A percentile compares a stretch with the other conserved stretches of the same genome.
phyloP scores from a whole-genome alignment of 306 rosid genomes.

The Oxytropis ochrocephala region DNA sequence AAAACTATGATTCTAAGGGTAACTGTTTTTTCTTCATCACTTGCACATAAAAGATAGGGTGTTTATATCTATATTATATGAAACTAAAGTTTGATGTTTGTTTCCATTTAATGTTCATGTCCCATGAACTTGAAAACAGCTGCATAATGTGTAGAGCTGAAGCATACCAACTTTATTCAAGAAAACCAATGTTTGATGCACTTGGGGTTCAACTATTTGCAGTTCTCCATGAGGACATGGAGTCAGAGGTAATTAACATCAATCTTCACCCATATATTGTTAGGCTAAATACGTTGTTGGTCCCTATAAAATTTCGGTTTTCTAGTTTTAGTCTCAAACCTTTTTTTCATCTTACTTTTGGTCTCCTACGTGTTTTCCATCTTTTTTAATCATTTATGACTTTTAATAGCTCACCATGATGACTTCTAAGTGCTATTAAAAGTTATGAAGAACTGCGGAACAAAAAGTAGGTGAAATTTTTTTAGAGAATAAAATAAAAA shows the following conservation, averaged over 20 bases:
- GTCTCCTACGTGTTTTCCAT: too few species aligned
- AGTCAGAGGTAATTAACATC: constrained; percentile 60
- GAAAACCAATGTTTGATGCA: constrained; percentile 82
- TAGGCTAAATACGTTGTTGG: too few species aligned
- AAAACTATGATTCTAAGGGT: not conserved
- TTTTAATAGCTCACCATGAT: too few species aligned
- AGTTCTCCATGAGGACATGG: constrained; percentile 77
- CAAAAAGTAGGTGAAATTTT: too few species aligned
- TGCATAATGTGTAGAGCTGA: constrained; percentile 98
- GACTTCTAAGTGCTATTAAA: too few species aligned
- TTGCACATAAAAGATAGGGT: not conserved
- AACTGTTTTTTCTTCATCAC: not conserved
- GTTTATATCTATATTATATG: not conserved
- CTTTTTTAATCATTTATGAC: too few species aligned
- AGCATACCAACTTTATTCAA: constrained; percentile 76
- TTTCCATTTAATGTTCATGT: not conserved
- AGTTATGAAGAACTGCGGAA: too few species aligned
- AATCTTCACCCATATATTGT: not conserved
- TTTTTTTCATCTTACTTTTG: too few species aligned
- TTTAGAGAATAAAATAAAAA: too few species aligned
- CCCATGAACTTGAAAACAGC: constrained; percentile 46
- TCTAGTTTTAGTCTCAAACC: too few species aligned
- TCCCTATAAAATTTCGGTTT: too few species aligned
- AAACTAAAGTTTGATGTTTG: constrained; percentile 12
- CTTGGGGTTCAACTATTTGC: constrained; percentile 77